Percentiles rank a stretch among this genome's conserved stretches.
Evolutionary conservation across 2,329 filamentous ascomycete species (phyloP).

Genomic region (Alternaria alternata): DNA sequence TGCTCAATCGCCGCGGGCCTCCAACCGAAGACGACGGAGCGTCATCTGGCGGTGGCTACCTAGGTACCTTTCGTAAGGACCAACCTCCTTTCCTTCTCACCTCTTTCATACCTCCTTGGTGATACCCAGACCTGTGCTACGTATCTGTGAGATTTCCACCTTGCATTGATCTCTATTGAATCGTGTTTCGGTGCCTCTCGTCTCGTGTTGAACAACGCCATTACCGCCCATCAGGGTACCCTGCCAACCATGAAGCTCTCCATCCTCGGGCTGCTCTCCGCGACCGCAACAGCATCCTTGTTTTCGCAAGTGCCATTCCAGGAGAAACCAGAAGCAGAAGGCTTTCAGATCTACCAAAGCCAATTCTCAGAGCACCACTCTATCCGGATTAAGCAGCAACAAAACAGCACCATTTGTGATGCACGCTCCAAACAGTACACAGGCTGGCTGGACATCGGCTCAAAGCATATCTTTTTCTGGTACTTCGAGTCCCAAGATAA

Average conservation of each 20-base stretch:
- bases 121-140: neutral
- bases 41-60: neutral
- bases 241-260: constrained; percentile 27
- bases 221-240: constrained; percentile 7
- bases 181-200: neutral
- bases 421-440: constrained; percentile 48
- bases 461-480: constrained; percentile 58
- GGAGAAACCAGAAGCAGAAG: constrained; percentile 36
- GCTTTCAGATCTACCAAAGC: constrained; percentile 44
- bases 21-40: constrained; percentile 7
- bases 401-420: constrained; percentile 45
- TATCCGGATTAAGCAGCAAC: constrained; percentile 46
- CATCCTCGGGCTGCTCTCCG: constrained; percentile 16
- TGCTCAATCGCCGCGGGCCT: constrained; percentile 10
- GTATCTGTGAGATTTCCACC: neutral
- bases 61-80: neutral
- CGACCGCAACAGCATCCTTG: constrained; percentile 11
- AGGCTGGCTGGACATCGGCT: constrained; percentile 49
- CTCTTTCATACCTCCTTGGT: neutral
- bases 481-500: constrained; percentile 54
- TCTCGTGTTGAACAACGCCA: neutral
- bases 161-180: neutral
- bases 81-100: neutral
- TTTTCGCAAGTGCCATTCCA: constrained; percentile 43
- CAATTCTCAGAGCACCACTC: constrained; percentile 44